Base-by-base conservation (phyloP, 331 rosid genomes). In the Ulmus americana region DNA sequence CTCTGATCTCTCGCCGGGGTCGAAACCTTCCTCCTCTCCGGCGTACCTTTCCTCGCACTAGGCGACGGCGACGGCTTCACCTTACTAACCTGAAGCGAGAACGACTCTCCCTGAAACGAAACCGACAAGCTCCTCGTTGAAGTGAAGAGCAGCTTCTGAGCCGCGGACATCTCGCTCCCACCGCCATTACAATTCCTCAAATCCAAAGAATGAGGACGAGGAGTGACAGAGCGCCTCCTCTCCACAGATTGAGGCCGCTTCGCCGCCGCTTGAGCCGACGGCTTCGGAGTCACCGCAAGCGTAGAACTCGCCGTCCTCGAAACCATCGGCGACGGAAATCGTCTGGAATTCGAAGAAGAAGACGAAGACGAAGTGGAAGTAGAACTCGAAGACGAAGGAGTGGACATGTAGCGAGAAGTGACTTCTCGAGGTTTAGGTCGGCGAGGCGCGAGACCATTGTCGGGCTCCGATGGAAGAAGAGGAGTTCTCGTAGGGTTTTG, bases 101-200 rank as follows among this genome's bases (percentile, higher is more conserved):
- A 94, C 59, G 99, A 89, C 77, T 85, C 97, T 0, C 96, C 97
- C 65, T 94, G 99, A 69, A 94, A 94, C 66, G 99, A 94, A 59
- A 85, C 96, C 44, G 96, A 81, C 22, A 94, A 83, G 67, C 95
- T 90, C 81, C 97, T 77, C 3, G 91, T 84, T 18, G 97, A 90
- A 61, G 95, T 84, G 67, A 82, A 80, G 53, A 94, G 78, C 73
- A 85, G 77, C 77, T 80, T 94, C 77, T 90, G 95, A 65, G 91
- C 85, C 12, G 82, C 80, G 0, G 88, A 79, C 69, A 88, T 71
- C 71, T 68, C 80, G 4, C 75, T 72, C 20, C 67, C 74, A 2
- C 66, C 70, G 18, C 55, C 22, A 10, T 65, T 79, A 15, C 70
- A 79, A 22, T 14, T 16, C 51, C 77, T 75, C 61, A 70, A 63